Conservation (phyloP, 1,284 basidiomycete species). For the Pterulicium gracile region DNA sequence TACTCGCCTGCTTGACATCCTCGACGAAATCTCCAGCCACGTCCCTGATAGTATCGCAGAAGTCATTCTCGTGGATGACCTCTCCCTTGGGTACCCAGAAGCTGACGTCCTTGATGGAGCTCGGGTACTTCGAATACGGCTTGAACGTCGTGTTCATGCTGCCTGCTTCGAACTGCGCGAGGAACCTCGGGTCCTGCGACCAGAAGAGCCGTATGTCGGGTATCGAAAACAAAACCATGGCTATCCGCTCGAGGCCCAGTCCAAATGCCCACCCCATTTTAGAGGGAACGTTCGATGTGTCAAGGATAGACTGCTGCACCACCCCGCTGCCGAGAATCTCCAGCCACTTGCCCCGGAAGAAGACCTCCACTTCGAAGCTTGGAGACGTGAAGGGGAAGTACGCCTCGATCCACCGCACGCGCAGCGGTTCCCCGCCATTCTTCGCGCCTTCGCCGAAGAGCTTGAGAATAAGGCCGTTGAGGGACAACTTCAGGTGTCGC, state of each 20-base stretch:
- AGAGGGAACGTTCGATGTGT: conserved; percentile 67
- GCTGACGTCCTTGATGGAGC: conserved; percentile 84
- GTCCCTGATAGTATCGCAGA: conserved; percentile 44
- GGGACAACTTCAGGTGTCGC: conserved; percentile 81
- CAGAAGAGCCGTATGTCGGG: conserved; percentile 99
- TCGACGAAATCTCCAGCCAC: conserved; percentile 2
- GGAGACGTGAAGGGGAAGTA: conserved; percentile 98
- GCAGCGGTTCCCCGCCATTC: conserved; percentile 51
- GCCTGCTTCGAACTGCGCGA: conserved; percentile 75
- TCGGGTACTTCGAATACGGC: conserved; percentile 84
- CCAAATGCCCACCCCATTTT: conserved; percentile 99
- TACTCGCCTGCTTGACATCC: conserved; percentile 48
- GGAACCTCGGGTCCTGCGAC: conserved; percentile 85
- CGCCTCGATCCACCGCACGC: conserved; percentile 95
- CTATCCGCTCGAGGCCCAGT: conserved; percentile 92
- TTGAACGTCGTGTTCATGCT: conserved; percentile 66
- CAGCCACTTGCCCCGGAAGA: conserved; percentile 94
- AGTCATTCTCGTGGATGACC: conserved; percentile 87
- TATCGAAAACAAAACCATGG: conserved; percentile 96
- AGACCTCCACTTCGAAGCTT: conserved; percentile 96
- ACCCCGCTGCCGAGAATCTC: conserved; percentile 96
- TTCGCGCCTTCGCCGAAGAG: conserved; percentile 63
- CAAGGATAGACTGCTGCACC: conserved; percentile 80
- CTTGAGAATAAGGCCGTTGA: conserved; percentile 81
- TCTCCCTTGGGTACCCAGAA: conserved; percentile 68